A percentile compares a stretch with the other conserved stretches of the same genome.
These are phyloP conservation scores for Achaetomiella virescens DNA, from an alignment of 495 filamentous ascomycete species.

Conservation along the genomic window DNA sequence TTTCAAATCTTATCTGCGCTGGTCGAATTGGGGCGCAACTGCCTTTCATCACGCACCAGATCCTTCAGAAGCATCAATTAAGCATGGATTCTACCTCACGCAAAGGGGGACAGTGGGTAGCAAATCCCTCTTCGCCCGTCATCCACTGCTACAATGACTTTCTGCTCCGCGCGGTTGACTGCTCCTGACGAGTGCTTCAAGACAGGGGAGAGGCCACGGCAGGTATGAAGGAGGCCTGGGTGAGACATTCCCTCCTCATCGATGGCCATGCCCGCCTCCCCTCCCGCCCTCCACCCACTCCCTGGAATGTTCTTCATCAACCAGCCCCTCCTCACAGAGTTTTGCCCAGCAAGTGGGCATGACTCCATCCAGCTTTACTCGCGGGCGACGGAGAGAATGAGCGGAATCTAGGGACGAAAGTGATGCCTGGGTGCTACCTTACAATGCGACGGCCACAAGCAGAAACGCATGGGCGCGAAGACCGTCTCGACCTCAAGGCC, in stretches of 20 bases:
- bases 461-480: conserved; percentile 14
- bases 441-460: conserved; percentile 2
- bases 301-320: conserved; percentile 19
- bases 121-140: too few relatives aligned
- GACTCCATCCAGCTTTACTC: not conserved
- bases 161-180: too few relatives aligned
- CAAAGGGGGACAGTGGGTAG: too few relatives aligned
- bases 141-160: too few relatives aligned
- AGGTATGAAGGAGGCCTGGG: too few relatives aligned
- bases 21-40: too few relatives aligned
- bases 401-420: not conserved
- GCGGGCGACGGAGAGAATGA: not conserved
- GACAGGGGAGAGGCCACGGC: too few relatives aligned
- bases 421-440: conserved; percentile 8
- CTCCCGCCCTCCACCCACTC: not conserved
- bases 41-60: too few relatives aligned
- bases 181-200: too few relatives aligned
- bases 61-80: too few relatives aligned
- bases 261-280: not conserved
- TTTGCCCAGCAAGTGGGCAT: conserved; percentile 11
- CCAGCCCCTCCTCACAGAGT: conserved; percentile 18
- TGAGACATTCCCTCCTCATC: not conserved
- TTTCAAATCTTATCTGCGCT: too few relatives aligned
- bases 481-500: not conserved
- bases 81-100: too few relatives aligned